These are phyloP conservation scores for Achaetomiella virescens DNA, from an alignment of 495 filamentous ascomycete species.

Conservation along the genomic window DNA sequence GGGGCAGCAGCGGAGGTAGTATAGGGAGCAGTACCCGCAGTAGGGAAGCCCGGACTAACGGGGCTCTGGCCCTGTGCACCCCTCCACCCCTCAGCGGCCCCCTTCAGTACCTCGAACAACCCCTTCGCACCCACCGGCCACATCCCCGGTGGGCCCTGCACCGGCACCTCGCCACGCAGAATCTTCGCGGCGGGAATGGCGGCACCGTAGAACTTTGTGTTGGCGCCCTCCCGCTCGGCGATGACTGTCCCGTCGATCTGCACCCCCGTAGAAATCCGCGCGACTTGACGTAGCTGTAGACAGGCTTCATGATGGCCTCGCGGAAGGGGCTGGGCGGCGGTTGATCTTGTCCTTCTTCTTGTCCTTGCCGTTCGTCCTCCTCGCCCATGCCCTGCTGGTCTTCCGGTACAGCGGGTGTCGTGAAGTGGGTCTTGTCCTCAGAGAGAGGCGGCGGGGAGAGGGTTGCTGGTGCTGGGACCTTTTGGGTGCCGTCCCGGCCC, in stretches of 20 bases:
- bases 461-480: not conserved
- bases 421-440: constrained; percentile 18
- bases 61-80: constrained; percentile 10
- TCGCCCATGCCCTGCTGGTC: constrained; percentile 8
- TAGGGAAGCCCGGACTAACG: not conserved
- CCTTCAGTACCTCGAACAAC: constrained; percentile 24
- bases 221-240: constrained; percentile 74
- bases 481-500: constrained; percentile 12
- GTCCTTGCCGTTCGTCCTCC: constrained; percentile 2
- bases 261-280: constrained; percentile 72
- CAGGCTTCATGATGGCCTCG: constrained; percentile 42
- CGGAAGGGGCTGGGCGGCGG: constrained; percentile 22
- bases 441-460: constrained; percentile 4
- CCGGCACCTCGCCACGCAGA: constrained; percentile 54
- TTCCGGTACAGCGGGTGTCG: constrained; percentile 3
- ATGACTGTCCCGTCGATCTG: constrained; percentile 74
- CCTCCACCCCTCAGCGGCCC: constrained; percentile 25
- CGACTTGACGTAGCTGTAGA: constrained; percentile 79
- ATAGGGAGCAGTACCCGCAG: not conserved
- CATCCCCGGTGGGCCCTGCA: constrained; percentile 17
- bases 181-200: constrained; percentile 59
- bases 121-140: constrained; percentile 21
- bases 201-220: constrained; percentile 67
- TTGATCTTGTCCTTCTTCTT: constrained; percentile 4
- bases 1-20: too few species aligned